Conservation (phyloP, 495 filamentous ascomycete species). For the Podospora anserina region DNA sequence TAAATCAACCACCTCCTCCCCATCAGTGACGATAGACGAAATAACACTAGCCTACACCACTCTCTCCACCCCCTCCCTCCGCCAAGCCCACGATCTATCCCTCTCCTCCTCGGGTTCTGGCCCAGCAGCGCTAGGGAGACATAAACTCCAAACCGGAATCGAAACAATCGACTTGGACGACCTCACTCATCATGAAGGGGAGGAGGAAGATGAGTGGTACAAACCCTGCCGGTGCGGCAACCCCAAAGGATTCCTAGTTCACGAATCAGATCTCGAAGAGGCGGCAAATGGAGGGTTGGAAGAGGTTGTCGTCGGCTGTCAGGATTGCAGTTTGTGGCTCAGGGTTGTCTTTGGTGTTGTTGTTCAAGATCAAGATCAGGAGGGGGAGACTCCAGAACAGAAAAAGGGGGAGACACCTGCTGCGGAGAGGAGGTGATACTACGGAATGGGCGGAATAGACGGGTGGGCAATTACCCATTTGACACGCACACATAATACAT, state of each 20-base stretch:
- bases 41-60: conserved; percentile 73
- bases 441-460: no score
- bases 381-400: background rate
- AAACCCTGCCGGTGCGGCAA: conserved; percentile 79
- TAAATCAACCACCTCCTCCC: conserved; percentile 43
- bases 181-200: conserved; percentile 43
- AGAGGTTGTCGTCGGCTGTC: conserved; percentile 73
- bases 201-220: conserved; percentile 52
- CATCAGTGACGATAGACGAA: conserved; percentile 61
- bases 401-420: background rate
- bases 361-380: conserved; percentile 37
- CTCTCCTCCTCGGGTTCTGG: conserved; percentile 29
- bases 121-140: background rate
- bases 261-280: conserved; percentile 67
- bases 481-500: no score
- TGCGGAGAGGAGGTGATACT: no score
- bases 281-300: conserved; percentile 51
- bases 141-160: conserved; percentile 61
- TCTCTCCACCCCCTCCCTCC: conserved; percentile 56
- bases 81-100: conserved; percentile 63
- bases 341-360: conserved; percentile 68
- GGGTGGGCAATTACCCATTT: no score
- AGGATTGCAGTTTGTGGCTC: conserved; percentile 78
- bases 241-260: conserved; percentile 64
- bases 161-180: conserved; percentile 54